A percentile compares a stretch with the other conserved stretches of the same genome.
These are phyloP conservation scores for Kernera saxatilis DNA, from an alignment of 345 rosid genomes.

Conservation along the genomic window DNA sequence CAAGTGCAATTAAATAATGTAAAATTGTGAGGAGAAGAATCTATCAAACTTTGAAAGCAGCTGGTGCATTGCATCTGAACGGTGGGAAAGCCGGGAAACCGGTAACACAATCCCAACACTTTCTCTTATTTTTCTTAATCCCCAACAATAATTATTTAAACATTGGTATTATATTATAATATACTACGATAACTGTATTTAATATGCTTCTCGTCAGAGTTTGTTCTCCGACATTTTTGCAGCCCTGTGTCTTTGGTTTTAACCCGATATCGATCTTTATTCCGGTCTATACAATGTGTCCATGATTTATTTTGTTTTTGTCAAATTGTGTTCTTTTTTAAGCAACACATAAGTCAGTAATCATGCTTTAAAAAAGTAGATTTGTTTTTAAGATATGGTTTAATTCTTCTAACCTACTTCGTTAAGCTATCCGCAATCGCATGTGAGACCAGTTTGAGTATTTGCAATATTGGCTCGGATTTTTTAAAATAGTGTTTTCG, in stretches of 20 bases:
- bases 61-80: slow-evolving; percentile 15
- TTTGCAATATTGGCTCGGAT: background rate
- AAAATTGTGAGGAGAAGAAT: slow-evolving; percentile 14
- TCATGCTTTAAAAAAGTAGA: background rate
- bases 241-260: background rate
- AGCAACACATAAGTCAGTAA: background rate
- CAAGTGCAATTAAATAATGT: slow-evolving; percentile 3
- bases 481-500: too few relatives aligned
- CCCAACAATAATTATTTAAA: background rate
- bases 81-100: slow-evolving; percentile 10
- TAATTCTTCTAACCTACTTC: background rate
- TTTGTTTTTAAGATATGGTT: background rate
- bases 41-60: slow-evolving; percentile 4
- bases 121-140: background rate
- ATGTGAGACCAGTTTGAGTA: background rate
- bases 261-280: slow-evolving; percentile 14
- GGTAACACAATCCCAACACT: background rate
- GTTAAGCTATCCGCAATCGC: background rate
- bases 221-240: slow-evolving; percentile 6
- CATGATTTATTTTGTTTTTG: background rate
- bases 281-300: slow-evolving; percentile 6
- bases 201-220: background rate
- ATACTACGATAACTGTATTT: background rate
- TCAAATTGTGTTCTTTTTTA: background rate
- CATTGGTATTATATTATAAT: background rate